Conservation (phyloP, 2,329 filamentous ascomycete species). For the Beauveria varroae region DNA sequence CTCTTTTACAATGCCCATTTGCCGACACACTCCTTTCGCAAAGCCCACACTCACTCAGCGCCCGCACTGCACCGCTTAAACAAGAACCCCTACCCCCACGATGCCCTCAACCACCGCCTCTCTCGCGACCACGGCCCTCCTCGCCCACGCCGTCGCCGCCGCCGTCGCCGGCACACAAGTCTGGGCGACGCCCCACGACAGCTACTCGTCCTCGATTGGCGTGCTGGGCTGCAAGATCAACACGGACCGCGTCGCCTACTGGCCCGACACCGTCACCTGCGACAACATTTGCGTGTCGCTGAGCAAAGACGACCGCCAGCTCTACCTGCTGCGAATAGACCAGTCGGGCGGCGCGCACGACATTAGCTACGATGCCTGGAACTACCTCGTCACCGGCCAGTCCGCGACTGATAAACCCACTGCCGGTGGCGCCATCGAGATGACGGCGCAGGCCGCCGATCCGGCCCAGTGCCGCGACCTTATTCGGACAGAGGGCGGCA, state of each 20-base stretch:
- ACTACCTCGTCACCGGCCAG: slow-evolving; percentile 40
- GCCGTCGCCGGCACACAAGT: slow-evolving; percentile 13
- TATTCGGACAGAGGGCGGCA: slow-evolving; percentile 34
- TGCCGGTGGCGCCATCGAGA: slow-evolving; percentile 40
- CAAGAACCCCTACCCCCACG: background rate
- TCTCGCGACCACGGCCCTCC: background rate
- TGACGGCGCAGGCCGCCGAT: slow-evolving; percentile 38
- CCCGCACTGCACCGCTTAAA: too few species aligned
- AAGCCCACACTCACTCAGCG: background rate
- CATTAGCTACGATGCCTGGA: slow-evolving; percentile 46
- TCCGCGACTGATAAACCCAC: slow-evolving; percentile 37
- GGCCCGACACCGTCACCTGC: slow-evolving; percentile 38
- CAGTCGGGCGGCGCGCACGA: slow-evolving; percentile 36
- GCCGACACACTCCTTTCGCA: background rate
- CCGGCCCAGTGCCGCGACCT: slow-evolving; percentile 39
- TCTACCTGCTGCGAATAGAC: slow-evolving; percentile 20
- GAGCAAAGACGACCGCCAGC: slow-evolving; percentile 15
- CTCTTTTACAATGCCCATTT: background rate
- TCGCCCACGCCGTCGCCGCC: background rate
- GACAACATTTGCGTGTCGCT: slow-evolving; percentile 35
- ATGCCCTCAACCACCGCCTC: background rate
- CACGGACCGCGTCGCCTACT: slow-evolving; percentile 46
- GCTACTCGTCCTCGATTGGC: slow-evolving; percentile 41
- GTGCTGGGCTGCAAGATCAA: slow-evolving; percentile 46
- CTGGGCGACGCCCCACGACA: slow-evolving; percentile 38